Evolutionary conservation across 2,329 filamentous ascomycete species (phyloP).

Genomic region (Leptosphaerulina australis): DNA sequence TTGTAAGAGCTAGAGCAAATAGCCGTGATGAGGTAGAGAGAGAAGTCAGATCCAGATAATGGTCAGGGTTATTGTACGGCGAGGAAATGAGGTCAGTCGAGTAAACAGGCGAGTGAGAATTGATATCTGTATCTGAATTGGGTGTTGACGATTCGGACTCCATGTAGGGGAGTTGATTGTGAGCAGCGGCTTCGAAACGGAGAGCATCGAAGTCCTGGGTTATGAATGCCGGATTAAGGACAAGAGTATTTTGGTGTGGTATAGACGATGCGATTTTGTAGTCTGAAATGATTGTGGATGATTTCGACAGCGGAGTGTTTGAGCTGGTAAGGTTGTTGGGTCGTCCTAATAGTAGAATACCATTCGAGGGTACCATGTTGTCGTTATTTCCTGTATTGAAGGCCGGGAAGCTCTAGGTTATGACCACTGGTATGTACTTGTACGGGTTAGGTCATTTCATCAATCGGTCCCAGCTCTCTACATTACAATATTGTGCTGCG

Average conservation of each 20-base stretch:
- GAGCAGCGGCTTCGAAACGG: constrained; percentile 44
- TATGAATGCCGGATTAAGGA: constrained; percentile 34
- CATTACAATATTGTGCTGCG: neutral
- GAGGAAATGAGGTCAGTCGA: constrained; percentile 67
- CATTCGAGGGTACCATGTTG: constrained; percentile 2
- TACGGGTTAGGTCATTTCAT: neutral
- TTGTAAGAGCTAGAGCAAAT: constrained; percentile 72
- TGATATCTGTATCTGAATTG: neutral
- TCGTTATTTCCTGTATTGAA: neutral
- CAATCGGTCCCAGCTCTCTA: neutral
- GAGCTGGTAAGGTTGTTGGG: neutral
- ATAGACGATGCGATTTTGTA: neutral
- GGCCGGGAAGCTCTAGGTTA: too few species aligned
- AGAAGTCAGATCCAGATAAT: constrained; percentile 73
- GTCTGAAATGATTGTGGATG: neutral
- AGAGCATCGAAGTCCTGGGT: constrained; percentile 42
- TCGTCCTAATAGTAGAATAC: neutral
- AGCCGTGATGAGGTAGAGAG: constrained; percentile 70
- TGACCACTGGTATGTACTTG: neutral
- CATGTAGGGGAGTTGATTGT: constrained; percentile 28
- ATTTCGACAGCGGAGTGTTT: neutral
- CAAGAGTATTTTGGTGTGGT: constrained; percentile 1
- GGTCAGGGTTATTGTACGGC: constrained; percentile 72
- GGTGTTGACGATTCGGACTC: neutral
- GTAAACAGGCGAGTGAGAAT: neutral